Evolutionary conservation across 1,284 basidiomycete genomes (phyloP), one percentile per base, ranked within the genome.

Genomic region (Microbotryum lychnidis-dioicae): DNA sequence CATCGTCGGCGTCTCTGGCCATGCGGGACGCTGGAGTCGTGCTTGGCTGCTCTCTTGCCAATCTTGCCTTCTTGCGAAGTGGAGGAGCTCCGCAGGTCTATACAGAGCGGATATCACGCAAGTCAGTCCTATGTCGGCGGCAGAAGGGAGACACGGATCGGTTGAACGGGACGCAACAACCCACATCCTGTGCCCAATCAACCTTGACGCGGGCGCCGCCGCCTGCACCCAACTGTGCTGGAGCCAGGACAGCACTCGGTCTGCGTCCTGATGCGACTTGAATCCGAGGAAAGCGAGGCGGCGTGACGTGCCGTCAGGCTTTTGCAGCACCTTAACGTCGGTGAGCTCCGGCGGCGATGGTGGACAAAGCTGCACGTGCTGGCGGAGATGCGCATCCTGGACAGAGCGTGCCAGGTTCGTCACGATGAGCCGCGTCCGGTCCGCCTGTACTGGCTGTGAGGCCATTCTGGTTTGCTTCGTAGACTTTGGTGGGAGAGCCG

Each of bases 281-380:
- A 85, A 97, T 0, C 94, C 94, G 8, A 97, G 81, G 73, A 97
- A 98, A 0, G 87, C 94, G 73, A 98, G 94, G 44, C 89, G 80
- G 6, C 94, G 81, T 4, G 87, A 87, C 1, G 84, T 86, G 1
- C 91, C 91, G 72, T 91, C 74, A 80, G 78, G 78, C 72, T 88
- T 89, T 33, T 81, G 79, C 9, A 92, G 84, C 58, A 97, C 81
- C 75, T 89, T 89, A 57, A 87, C 81, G 77, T 97, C 94, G 6
- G 94, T 98, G 61, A 97, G 81, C 44, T 78, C 80, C 58, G 77
- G 79, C 63, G 61, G 63, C 66, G 66, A 71, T 29, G 58, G 61
- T 8, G 71, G 65, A 45, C 69, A 64, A 57, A 83, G 81, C 56
- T 81, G 78, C 71, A 91, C 85, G 75, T 91, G 87, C 61, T 83